Percentiles rank a stretch among this genome's conserved stretches.
These are phyloP conservation scores for Geranomyces variabilis DNA, from an alignment of 192 early-diverging fungal genomes.

Conservation along the genomic window DNA sequence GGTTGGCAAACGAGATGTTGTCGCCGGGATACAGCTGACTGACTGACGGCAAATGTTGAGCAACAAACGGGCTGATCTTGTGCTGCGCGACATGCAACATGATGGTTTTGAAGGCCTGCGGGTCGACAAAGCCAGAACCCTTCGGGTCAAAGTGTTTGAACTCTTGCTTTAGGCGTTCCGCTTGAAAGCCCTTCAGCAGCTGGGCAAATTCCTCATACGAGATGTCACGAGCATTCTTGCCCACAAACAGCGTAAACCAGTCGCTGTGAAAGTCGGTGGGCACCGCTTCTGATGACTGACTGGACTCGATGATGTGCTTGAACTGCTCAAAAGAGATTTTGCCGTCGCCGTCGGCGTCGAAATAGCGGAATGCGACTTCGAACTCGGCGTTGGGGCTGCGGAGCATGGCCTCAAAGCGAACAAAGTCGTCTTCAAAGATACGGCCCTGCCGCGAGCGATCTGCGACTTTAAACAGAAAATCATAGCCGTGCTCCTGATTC, in stretches of 20 bases:
- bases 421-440: constrained; percentile 56
- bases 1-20: constrained; percentile 67
- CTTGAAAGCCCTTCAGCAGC: constrained; percentile 70
- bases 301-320: constrained; percentile 59
- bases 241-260: constrained; percentile 72
- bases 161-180: constrained; percentile 70
- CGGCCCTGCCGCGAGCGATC: constrained; percentile 42
- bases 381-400: constrained; percentile 72
- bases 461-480: constrained; percentile 62
- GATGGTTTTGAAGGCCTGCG: constrained; percentile 63
- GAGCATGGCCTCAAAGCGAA: constrained; percentile 64
- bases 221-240: constrained; percentile 58
- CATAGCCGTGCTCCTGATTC: constrained; percentile 60
- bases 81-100: constrained; percentile 67
- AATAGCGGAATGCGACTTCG: constrained; percentile 70
- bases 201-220: constrained; percentile 73
- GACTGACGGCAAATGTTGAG: constrained; percentile 64
- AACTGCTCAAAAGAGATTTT: constrained; percentile 71
- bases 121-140: constrained; percentile 61
- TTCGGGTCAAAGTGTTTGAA: constrained; percentile 73
- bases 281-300: constrained; percentile 57
- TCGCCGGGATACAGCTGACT: constrained; percentile 62
- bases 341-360: constrained; percentile 63
- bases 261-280: constrained; percentile 74
- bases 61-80: constrained; percentile 66